Conservation (phyloP, 495 filamentous ascomycete genomes). For the Cairneyella variabilis region DNA sequence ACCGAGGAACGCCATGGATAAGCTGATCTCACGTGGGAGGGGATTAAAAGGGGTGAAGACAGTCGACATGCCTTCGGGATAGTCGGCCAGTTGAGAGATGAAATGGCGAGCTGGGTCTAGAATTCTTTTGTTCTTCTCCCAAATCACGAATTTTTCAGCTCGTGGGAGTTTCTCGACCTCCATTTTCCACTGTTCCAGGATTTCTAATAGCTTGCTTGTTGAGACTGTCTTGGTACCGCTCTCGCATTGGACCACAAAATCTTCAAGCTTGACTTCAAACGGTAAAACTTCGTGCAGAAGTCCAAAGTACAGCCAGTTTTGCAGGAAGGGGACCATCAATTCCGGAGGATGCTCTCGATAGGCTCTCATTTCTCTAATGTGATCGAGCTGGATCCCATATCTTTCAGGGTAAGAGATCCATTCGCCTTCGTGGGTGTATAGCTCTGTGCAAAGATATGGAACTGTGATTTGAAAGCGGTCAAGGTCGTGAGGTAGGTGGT, state of each 20-base stretch:
- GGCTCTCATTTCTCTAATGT: neutral
- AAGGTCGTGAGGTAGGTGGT: neutral
- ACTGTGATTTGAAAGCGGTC: neutral
- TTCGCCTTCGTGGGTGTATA: neutral
- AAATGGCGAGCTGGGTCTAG: neutral
- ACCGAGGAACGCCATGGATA: neutral
- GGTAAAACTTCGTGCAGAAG: neutral
- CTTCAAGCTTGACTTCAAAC: neutral
- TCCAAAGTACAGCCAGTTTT: neutral
- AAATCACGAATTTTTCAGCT: neutral
- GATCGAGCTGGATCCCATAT: neutral
- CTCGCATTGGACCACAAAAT: neutral
- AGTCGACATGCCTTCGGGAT: neutral
- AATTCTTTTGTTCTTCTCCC: neutral
- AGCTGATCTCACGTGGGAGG: neutral
- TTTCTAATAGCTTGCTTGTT: neutral
- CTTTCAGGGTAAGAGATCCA: neutral
- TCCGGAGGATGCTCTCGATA: neutral
- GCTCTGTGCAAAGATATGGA: neutral
- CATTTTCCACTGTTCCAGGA: neutral
- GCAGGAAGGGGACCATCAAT: neutral
- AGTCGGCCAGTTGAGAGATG: neutral
- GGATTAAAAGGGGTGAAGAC: neutral
- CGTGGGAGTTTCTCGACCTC: neutral
- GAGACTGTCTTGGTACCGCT: neutral